These are phyloP conservation scores for Lactarius pseudohatsudake DNA, from an alignment of 768 basidiomycete species.

Conservation along the genomic window DNA sequence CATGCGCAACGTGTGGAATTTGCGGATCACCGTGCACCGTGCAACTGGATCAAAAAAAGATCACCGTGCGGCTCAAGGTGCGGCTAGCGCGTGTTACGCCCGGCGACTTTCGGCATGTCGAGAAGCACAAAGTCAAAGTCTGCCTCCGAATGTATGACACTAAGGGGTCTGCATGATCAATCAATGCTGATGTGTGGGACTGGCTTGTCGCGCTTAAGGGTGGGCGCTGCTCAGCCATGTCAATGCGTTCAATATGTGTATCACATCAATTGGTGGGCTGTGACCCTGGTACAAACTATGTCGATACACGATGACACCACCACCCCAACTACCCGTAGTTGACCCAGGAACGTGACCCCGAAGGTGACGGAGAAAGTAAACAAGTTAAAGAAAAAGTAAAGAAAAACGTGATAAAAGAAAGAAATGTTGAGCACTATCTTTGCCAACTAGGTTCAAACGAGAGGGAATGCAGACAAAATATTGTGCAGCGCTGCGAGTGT, in stretches of 20 bases:
- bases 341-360: not conserved
- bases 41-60: no score
- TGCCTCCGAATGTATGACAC: not conserved
- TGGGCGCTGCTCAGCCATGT: not conserved
- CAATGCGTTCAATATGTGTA: not conserved
- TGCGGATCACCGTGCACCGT: conserved; percentile 54
- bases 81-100: conserved; percentile 62
- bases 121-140: not conserved
- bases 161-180: not conserved
- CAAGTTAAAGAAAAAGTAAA: not conserved
- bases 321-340: not conserved
- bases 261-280: not conserved
- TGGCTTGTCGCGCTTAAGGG: not conserved
- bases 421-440: not conserved
- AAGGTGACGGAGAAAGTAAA: conserved; percentile 7
- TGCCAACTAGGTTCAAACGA: not conserved
- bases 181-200: not conserved
- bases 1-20: conserved; percentile 63
- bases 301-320: conserved; percentile 1
- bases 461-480: not conserved
- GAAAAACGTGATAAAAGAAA: not conserved
- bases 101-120: conserved; percentile 44
- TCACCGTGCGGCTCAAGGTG: conserved; percentile 47
- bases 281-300: not conserved
- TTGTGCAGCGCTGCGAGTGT: not conserved